Base-by-base conservation (phyloP, 306 rosid species). In the Acacia confusa region DNA sequence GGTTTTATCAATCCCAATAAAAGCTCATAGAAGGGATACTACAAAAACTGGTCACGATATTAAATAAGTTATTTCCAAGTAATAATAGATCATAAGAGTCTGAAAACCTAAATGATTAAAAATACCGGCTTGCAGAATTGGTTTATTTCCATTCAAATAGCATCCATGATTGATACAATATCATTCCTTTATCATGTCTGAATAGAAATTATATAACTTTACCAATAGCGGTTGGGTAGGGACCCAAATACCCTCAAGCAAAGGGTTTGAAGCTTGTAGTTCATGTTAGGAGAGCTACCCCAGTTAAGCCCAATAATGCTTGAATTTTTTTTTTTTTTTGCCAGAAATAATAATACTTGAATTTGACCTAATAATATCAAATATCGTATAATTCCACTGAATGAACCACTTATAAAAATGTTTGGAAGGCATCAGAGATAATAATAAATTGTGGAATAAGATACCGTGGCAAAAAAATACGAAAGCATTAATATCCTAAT, bases 391-490 rank as follows among this genome's bases (percentile, higher is more conserved):
- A 57, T 57, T 22, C 15, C 44, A 65, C 13, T 22, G 15, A 55
- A 79, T 57, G 32, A 27, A 41, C 34, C 77, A 71, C 74, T 41
- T 12, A 73, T 27, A 78, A 40, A 72, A 74, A 72, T 77, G 74
- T 70, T 61, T 50, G 3, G 9, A 38, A 50, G 52, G 64, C 81
- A 27, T 19, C 40, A 20, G 45, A 70, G 44, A 20, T 8, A 27
- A 44, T 24, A 72, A 50, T 43, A 67, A 67, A 10, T 76, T 43
- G 9, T 11, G 68, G 63, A 77, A 77, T 34, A 61, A 77, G 72
- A 81, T 75, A 65, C 36, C 28, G n/a, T 12, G 28, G 40, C 52
- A 81, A 76, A n/a, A 28, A 45, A 57, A 67, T 20, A 24, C 50
- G 61, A 17, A 66, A 75, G 55, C 13, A 72, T 80, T 76, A 65